Base-by-base conservation (phyloP, 352 stramenopile genomes). In the Achlya hypogyna region DNA sequence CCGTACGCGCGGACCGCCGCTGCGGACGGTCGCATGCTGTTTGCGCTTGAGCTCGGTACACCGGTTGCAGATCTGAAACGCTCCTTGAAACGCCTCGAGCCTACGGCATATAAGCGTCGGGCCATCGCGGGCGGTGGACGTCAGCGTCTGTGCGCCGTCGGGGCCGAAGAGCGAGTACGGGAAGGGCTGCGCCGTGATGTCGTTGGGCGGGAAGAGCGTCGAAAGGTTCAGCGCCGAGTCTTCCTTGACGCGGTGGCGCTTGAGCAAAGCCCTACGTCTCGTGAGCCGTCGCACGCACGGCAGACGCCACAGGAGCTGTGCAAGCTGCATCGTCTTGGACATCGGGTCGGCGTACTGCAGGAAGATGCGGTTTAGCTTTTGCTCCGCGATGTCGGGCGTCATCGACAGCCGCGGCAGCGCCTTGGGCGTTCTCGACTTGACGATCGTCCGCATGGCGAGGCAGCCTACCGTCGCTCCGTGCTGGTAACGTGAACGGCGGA, bases 341-440 rank as follows among this genome's bases (percentile, higher is more conserved):
- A 59, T 58, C 0, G 81, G 84, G 47, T 93, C 84, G 54, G 82
- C 91, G 43, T 91, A 91, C 47, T 78, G 75, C 65, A 91, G 81
- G 69, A 90, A 93, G 67, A 90, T 93, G 66, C 89, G 84, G 22
- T 89, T 84, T n/a, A 93, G 75, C 62, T 93, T 93, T 59, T 90
- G 90, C 62, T 93, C 82, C 0, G 82, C 79, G 42, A 91, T 89
- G 65, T 90, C 84, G 4, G 84, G 82, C 9, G 81, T 87, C 54
- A 89, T 87, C 23, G 78, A 76, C 35, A 10, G 35, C 51, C 6
- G 63, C 25, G 12, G 71, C 65, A n/a, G 62, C 40, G 43, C 49
- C 62, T 70, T 67, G 12, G 60, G 60, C 1, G 66, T 72, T 2
- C 63, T 75, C 6, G 72, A 59, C 5, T 28, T 71, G 4, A 74